A percentile compares a stretch with the other conserved stretches of the same genome.
phyloP scores from a whole-genome alignment of 2,329 filamentous ascomycete genomes.

The Claviceps pazoutovae region DNA sequence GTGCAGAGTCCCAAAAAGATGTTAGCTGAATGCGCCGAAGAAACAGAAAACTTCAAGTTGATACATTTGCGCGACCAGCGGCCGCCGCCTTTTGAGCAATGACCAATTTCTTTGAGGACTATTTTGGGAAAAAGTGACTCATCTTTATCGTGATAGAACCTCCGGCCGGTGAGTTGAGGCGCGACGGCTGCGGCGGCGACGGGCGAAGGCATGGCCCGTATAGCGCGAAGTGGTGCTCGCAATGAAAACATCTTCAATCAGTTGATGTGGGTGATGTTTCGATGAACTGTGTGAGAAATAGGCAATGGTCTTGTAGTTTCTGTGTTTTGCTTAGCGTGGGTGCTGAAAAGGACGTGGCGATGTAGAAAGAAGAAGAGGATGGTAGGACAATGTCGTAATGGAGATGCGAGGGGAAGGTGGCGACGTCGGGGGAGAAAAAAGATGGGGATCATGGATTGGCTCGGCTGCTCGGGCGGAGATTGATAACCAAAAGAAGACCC shows the following conservation, averaged over 20 bases:
- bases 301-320: not conserved
- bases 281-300: not conserved
- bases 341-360: not conserved
- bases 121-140: not conserved
- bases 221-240: slow-evolving; percentile 7
- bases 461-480: not conserved
- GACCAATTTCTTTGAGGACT: too few species aligned
- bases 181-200: slow-evolving; percentile 5
- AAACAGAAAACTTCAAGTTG: not conserved
- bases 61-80: not conserved
- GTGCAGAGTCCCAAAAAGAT: slow-evolving; percentile 1
- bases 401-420: slow-evolving; percentile 1
- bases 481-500: too few species aligned
- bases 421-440: not conserved
- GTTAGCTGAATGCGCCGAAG: slow-evolving; percentile 4
- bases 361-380: not conserved
- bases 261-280: not conserved
- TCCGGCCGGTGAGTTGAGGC: slow-evolving; percentile 22
- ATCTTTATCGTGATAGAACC: slow-evolving; percentile 36
- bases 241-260: slow-evolving; percentile 8
- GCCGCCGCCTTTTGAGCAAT: not conserved
- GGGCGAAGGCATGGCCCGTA: slow-evolving; percentile 8
- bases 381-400: not conserved
- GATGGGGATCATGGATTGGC: not conserved
- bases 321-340: not conserved